These are phyloP conservation scores for Mercurialis annua DNA, from an alignment of 345 rosid genomes.

Conservation along the genomic window DNA sequence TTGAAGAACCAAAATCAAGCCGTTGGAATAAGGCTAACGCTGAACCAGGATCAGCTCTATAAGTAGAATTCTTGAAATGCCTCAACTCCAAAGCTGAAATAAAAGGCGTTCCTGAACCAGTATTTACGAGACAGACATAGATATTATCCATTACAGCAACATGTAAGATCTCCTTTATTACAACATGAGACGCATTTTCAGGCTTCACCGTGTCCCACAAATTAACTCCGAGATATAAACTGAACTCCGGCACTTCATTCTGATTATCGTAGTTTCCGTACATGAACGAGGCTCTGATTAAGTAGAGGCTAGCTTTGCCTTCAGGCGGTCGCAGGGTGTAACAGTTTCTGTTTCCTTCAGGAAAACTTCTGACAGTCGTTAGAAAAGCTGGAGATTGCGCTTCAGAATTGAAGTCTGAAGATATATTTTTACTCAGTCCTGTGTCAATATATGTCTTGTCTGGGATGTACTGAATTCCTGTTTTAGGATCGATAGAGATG, in stretches of 20 bases:
- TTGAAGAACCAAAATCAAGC: slow-evolving; percentile 31
- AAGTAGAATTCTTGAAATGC: slow-evolving; percentile 24
- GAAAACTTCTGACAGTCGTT: slow-evolving; percentile 27
- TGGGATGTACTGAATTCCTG: slow-evolving; percentile 8
- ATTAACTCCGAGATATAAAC: slow-evolving; percentile 26
- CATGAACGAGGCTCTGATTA: slow-evolving; percentile 34
- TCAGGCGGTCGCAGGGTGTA: slow-evolving; percentile 29
- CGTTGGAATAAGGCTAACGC: slow-evolving; percentile 24
- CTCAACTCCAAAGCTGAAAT: slow-evolving; percentile 33
- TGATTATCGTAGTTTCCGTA: slow-evolving; percentile 33
- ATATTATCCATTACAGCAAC: slow-evolving; percentile 17
- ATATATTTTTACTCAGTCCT: slow-evolving; percentile 25
- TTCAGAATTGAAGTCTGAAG: slow-evolving; percentile 20
- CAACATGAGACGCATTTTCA: slow-evolving; percentile 25
- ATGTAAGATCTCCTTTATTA: slow-evolving; percentile 34
- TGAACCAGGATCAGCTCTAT: slow-evolving; percentile 13
- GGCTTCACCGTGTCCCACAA: slow-evolving; percentile 27
- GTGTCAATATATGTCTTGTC: slow-evolving; percentile 18
- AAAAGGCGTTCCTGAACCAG: slow-evolving; percentile 31
- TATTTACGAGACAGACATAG: slow-evolving; percentile 32
- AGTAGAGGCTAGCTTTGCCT: slow-evolving; percentile 25
- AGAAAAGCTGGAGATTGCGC: slow-evolving; percentile 1
- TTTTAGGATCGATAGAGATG: slow-evolving; percentile 14
- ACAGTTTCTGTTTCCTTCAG: slow-evolving; percentile 28
- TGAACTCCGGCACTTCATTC: slow-evolving; percentile 21